Conservation (phyloP, 106 monocot genomes). For the Dendrobium chrysotoxum region DNA sequence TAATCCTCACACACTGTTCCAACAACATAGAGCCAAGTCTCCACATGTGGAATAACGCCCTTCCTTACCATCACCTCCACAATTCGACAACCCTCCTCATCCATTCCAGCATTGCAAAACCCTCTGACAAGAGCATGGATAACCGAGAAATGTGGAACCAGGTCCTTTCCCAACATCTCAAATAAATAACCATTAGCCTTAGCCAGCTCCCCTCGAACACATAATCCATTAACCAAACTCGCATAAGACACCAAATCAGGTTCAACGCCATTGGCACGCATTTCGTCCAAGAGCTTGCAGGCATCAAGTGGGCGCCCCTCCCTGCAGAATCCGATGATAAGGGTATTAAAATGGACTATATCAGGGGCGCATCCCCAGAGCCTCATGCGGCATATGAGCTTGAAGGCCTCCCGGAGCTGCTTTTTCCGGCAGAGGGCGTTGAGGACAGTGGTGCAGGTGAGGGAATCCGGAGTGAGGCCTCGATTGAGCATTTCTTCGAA, state of each 20-base stretch:
- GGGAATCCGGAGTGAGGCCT: slow-evolving; percentile 48
- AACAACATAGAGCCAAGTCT: slow-evolving; percentile 52
- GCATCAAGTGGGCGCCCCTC: slow-evolving; percentile 66
- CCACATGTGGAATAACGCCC: slow-evolving; percentile 61
- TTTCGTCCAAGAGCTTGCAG: slow-evolving; percentile 81
- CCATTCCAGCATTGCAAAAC: slow-evolving; percentile 60
- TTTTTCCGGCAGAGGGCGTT: slow-evolving; percentile 80
- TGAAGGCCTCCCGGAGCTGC: slow-evolving; percentile 77
- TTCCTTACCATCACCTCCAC: slow-evolving; percentile 53
- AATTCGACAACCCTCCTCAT: slow-evolving; percentile 36
- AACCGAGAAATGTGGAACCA: slow-evolving; percentile 76
- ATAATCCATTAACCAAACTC: slow-evolving; percentile 61
- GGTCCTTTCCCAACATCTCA: slow-evolving; percentile 49
- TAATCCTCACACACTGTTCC: slow-evolving; percentile 27
- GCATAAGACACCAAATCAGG: slow-evolving; percentile 62
- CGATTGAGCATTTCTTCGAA: slow-evolving; percentile 89
- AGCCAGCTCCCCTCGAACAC: slow-evolving; percentile 41
- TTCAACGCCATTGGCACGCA: slow-evolving; percentile 38
- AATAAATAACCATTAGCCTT: slow-evolving; percentile 52
- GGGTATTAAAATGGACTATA: slow-evolving; percentile 71
- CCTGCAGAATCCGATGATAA: slow-evolving; percentile 64
- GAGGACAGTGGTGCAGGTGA: slow-evolving; percentile 64
- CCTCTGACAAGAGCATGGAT: slow-evolving; percentile 71
- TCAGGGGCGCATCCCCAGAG: slow-evolving; percentile 76
- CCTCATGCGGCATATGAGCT: slow-evolving; percentile 76